A percentile compares a stretch with the other conserved stretches of the same genome.
Evolutionary conservation across 139 green algal genomes (phyloP).

Genomic region (Dunaliella primolecta): DNA sequence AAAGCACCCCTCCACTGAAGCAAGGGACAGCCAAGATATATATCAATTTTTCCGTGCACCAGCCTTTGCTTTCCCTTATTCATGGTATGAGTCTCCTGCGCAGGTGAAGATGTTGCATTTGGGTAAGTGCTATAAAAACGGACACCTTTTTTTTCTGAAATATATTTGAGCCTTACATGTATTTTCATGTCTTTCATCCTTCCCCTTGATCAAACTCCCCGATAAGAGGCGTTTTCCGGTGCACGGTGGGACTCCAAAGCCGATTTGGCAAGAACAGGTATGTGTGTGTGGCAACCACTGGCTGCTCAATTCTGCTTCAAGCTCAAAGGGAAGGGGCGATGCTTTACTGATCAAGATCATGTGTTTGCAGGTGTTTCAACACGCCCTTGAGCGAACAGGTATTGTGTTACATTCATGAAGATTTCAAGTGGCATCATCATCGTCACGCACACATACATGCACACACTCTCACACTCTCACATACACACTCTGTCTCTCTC

Average conservation of each 20-base stretch:
- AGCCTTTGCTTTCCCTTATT: too few relatives aligned
- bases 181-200: neutral
- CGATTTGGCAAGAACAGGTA: conserved; percentile 60
- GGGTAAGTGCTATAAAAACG: conserved; percentile 30
- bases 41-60: too few relatives aligned
- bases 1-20: neutral
- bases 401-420: neutral
- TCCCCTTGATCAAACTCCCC: neutral
- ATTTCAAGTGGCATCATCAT: neutral
- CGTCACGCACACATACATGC: neutral
- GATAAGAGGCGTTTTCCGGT: conserved; percentile 80
- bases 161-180: neutral
- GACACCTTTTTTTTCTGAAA: neutral
- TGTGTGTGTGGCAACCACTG: too few relatives aligned
- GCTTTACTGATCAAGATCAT: conserved; percentile 5
- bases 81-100: neutral
- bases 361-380: conserved; percentile 81
- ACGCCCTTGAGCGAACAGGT: conserved; percentile 89
- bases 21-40: too few relatives aligned
- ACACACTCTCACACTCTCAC: neutral
- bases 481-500: conserved; percentile 1
- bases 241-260: conserved; percentile 76
- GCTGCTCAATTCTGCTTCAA: neutral
- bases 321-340: neutral
- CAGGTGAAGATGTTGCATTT: conserved; percentile 83